A percentile compares a stretch with the other conserved stretches of the same genome.
Conservation (phyloP, 371 early-diverging fungal species). For the Mucor racemosus region DNA sequence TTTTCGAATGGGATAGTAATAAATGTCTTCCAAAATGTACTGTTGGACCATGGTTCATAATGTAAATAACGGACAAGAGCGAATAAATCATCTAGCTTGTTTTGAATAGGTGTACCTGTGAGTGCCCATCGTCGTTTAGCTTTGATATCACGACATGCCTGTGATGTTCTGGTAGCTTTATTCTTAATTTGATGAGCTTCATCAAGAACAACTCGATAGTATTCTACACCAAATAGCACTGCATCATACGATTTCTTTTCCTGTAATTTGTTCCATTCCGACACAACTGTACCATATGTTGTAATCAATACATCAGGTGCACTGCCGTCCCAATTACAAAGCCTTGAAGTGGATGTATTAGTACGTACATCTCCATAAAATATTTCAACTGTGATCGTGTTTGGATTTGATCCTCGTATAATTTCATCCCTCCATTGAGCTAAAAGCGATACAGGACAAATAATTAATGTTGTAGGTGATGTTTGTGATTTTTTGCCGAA, state of each 20-base stretch:
- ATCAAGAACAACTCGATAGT: slow-evolving; percentile 73
- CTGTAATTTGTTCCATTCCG: slow-evolving; percentile 47
- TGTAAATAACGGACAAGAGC: slow-evolving; percentile 81
- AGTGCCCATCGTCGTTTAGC: slow-evolving; percentile 80
- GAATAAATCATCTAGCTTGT: slow-evolving; percentile 82
- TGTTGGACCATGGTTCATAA: slow-evolving; percentile 72
- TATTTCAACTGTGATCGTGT: slow-evolving; percentile 49
- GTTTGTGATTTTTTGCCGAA: not conserved
- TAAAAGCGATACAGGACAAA: slow-evolving; percentile 75
- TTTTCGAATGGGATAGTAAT: slow-evolving; percentile 70
- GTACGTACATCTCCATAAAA: slow-evolving; percentile 62
- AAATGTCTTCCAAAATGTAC: slow-evolving; percentile 67
- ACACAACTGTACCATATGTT: slow-evolving; percentile 66
- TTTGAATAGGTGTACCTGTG: slow-evolving; percentile 80
- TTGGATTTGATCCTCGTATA: slow-evolving; percentile 49
- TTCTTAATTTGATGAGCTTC: slow-evolving; percentile 84
- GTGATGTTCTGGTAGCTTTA: slow-evolving; percentile 58
- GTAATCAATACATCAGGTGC: slow-evolving; percentile 69
- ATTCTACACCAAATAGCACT: slow-evolving; percentile 45
- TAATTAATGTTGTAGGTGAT: slow-evolving; percentile 64
- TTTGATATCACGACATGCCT: slow-evolving; percentile 62
- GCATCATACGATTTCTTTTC: not conserved
- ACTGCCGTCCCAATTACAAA: slow-evolving; percentile 37
- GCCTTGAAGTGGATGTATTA: slow-evolving; percentile 5
- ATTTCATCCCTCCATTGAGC: slow-evolving; percentile 80